Evolutionary conservation across 306 rosid genomes (phyloP).

Genomic region (barrel medic (Medicago truncatula)): DNA sequence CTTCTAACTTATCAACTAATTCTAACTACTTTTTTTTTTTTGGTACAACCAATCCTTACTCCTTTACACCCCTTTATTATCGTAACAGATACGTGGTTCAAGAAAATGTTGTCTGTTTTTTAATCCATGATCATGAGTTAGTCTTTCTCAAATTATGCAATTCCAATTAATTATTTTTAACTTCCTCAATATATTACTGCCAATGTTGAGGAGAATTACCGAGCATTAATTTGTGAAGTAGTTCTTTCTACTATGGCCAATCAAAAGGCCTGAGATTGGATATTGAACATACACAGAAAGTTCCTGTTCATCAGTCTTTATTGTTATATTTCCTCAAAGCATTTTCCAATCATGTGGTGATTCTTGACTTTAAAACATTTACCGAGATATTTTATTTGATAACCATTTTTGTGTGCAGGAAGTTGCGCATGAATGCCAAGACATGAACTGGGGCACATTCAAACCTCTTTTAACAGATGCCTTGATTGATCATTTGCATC

Average conservation of each 20-base stretch:
- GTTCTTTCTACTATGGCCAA: conserved; percentile 24
- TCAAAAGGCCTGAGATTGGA: conserved; percentile 12
- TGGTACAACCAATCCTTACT: neutral
- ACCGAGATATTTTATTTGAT: conserved; percentile 19
- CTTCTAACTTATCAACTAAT: neutral
- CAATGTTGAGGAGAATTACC: conserved; percentile 27
- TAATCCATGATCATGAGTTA: conserved; percentile 10
- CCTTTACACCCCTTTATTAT: neutral
- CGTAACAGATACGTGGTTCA: conserved; percentile 9
- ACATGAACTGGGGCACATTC: conserved; percentile 93
- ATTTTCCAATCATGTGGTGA: conserved; percentile 22
- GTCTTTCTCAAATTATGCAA: conserved; percentile 33
- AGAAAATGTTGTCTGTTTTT: conserved; percentile 9
- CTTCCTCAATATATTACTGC: conserved; percentile 17
- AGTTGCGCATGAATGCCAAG: conserved; percentile 73
- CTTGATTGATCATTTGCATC: conserved; percentile 81
- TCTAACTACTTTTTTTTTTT: neutral
- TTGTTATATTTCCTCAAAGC: conserved; percentile 15
- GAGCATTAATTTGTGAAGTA: conserved; percentile 34
- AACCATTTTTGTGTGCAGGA: conserved; percentile 62
- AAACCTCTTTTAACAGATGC: conserved; percentile 74
- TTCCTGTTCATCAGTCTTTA: neutral
- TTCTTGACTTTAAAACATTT: conserved; percentile 19
- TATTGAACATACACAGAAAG: neutral
- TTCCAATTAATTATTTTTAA: conserved; percentile 4